Base-by-base conservation (phyloP, 768 basidiomycete species). In the Naganishia randhawae region DNA sequence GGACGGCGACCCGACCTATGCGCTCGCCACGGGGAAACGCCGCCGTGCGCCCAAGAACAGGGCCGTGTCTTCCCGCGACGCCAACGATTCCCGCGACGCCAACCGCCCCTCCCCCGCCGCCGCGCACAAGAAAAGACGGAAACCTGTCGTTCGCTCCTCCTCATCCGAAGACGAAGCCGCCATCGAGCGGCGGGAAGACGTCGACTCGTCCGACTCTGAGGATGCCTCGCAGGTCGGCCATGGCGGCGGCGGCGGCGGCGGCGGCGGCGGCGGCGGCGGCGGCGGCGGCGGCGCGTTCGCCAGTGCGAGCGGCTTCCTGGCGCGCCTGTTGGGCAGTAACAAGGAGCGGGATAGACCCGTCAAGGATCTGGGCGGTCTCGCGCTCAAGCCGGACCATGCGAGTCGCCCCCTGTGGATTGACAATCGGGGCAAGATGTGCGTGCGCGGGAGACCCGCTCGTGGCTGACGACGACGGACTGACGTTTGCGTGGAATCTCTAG, bases 401-500 rank as follows among this genome's bases (percentile, higher is more conserved):
- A 89, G 91, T 6, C 87, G 96, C 52, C 96, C 96, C 17, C 82
- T 98, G 19, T 99, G 95, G 94, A 97, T 99, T 71, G 80, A 81
- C 66, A 78, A 76, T 42, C 71, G 73, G 50, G 80, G 80, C 1
- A 77, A 78, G 57, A 78, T 80, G 78, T 79, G 71, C 65, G 78
- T 74, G 25, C 29, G 0, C 10, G 29, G 13, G 4, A 29, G 39
- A 6, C 5, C 37, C 41, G 4, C 41, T 16, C 41, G 45, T 16
- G 41, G 41, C 7, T 16, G 41, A 3, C 41, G 41, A 16, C 14
- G 14, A 16, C 45, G 14, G 41, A 6, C 41, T n/a, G n/a, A n/a
- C n/a, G n/a, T n/a, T n/a, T n/a, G n/a, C n/a, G n/a, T n/a, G n/a
- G n/a, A n/a, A n/a, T n/a, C n/a, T n/a, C n/a, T n/a, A 97, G 98